Percentiles rank a stretch among this genome's conserved stretches.
Evolutionary conservation across 2,329 filamentous ascomycete genomes (phyloP).

Genomic region (Cercospora sp.): DNA sequence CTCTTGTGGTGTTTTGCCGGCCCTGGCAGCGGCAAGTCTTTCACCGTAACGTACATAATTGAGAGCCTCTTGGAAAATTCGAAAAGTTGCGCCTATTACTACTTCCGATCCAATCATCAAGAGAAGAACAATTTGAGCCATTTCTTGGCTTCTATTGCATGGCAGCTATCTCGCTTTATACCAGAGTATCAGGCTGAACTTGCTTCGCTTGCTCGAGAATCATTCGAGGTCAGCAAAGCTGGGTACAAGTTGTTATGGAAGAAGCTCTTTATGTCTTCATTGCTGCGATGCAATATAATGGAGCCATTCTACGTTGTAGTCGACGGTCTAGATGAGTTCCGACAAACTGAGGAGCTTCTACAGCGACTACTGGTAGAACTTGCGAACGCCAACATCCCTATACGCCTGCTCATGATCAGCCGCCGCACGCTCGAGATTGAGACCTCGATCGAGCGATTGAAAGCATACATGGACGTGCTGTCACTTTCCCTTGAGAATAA

Average conservation of each 20-base stretch:
- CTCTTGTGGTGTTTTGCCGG: not conserved
- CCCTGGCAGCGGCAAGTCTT: not conserved
- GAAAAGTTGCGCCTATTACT: not conserved
- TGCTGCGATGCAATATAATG: not conserved
- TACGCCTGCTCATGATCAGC: not conserved
- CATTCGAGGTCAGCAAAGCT: not conserved
- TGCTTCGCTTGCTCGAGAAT: not conserved
- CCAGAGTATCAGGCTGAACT: not conserved
- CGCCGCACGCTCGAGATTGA: not conserved
- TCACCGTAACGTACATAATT: not conserved
- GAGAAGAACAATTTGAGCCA: not conserved
- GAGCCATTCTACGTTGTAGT: not conserved
- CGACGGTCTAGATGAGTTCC: not conserved
- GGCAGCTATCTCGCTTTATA: not conserved
- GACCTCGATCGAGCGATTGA: not conserved
- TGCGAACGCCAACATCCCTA: not conserved
- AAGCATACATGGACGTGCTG: not conserved
- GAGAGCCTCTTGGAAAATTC: not conserved
- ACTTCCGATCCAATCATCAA: not conserved
- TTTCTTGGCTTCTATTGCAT: not conserved
- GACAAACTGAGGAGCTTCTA: not conserved
- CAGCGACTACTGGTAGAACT: not conserved
- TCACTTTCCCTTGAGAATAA: not conserved
- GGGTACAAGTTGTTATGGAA: not conserved
- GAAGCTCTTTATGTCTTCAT: not conserved